Percentiles rank a stretch among this genome's conserved stretches.
phyloP scores from a whole-genome alignment of 192 early-diverging fungal species.

The Backusella tarrabulga region DNA sequence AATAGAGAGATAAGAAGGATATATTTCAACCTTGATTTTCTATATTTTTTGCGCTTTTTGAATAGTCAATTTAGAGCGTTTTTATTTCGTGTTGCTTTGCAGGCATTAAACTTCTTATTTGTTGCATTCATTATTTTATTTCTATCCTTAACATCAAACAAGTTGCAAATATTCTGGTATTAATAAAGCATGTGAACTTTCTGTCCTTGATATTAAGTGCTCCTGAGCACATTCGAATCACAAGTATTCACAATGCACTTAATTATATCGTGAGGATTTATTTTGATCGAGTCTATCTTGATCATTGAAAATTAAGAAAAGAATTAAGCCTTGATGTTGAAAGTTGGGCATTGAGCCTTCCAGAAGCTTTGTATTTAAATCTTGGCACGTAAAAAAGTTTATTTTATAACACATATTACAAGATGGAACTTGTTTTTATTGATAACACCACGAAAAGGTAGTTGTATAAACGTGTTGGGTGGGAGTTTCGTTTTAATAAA shows the following conservation, averaged over 20 bases:
- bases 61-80: not conserved
- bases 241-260: not conserved
- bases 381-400: not conserved
- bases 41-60: slow-evolving; percentile 1
- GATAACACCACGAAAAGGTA: too few species aligned
- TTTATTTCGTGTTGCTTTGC: not conserved
- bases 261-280: not conserved
- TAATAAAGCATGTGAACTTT: too few species aligned
- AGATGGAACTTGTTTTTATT: too few species aligned
- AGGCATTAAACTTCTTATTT: not conserved
- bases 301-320: not conserved
- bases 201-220: not conserved
- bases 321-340: not conserved
- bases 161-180: too few species aligned
- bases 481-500: not conserved
- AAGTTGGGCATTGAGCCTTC: too few species aligned
- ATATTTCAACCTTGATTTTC: not conserved
- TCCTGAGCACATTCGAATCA: not conserved
- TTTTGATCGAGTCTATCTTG: not conserved
- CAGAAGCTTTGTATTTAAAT: not conserved
- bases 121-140: too few species aligned
- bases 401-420: not conserved
- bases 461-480: not conserved
- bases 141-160: not conserved
- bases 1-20: not conserved